Evolutionary conservation across 73 alveolate genomes (phyloP).

Genomic region (Tetrahymena borealis): DNA sequence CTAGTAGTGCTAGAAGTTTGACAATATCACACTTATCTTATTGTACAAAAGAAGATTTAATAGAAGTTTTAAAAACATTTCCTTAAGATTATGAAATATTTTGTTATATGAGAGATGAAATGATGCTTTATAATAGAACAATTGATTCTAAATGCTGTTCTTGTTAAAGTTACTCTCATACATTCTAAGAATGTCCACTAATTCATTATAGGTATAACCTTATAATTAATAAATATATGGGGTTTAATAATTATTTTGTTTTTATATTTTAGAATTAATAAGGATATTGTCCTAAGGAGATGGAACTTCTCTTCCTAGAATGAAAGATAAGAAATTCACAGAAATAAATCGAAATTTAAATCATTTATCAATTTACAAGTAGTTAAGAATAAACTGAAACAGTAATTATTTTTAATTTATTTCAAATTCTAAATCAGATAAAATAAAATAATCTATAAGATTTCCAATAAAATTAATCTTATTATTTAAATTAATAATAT

Average conservation of each 20-base stretch:
- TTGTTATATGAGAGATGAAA: neutral
- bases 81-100: neutral
- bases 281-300: neutral
- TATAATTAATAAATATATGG: neutral
- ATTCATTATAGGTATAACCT: neutral
- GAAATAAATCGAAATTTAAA: neutral
- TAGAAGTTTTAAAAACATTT: neutral
- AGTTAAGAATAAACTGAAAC: neutral
- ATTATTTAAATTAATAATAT: too few species aligned
- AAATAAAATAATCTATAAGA: too few species aligned
- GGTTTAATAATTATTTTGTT: too few species aligned
- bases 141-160: neutral
- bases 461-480: too few species aligned
- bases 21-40: neutral
- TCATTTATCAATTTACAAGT: neutral
- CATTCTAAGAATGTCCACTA: neutral
- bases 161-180: neutral
- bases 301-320: neutral
- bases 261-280: neutral
- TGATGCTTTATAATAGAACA: neutral
- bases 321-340: neutral
- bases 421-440: neutral
- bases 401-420: neutral
- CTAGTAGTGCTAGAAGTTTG: neutral
- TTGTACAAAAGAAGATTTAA: neutral